phyloP scores from a whole-genome alignment of 208 protist species.

The Trypanosoma congolense region DNA sequence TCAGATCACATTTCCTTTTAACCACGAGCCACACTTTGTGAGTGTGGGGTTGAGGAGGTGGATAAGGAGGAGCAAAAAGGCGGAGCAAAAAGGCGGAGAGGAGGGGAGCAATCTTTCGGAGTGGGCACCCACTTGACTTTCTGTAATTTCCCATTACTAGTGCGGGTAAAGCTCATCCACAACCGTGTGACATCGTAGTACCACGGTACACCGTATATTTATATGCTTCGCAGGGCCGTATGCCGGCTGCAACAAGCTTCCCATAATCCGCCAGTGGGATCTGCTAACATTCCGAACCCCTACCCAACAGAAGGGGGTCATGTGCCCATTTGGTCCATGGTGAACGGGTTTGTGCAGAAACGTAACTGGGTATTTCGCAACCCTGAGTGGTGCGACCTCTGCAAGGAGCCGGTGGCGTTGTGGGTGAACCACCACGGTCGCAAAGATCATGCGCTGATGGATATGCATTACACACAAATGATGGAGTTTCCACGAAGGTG shows the following conservation, averaged over 20 bases:
- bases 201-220: too few relatives aligned
- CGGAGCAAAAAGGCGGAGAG: too few relatives aligned
- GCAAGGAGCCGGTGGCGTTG: slow-evolving; percentile 79
- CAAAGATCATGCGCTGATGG: slow-evolving; percentile 87
- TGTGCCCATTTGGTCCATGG: slow-evolving; percentile 83
- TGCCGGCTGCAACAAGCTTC: slow-evolving; percentile 11
- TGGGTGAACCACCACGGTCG: slow-evolving; percentile 87
- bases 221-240: slow-evolving; percentile 17
- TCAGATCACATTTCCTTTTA: too few relatives aligned
- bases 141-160: too few relatives aligned
- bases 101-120: too few relatives aligned
- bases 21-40: too few relatives aligned
- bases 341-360: slow-evolving; percentile 77
- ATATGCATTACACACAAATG: slow-evolving; percentile 82
- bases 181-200: too few relatives aligned
- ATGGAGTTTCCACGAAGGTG: slow-evolving; percentile 75
- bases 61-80: too few relatives aligned
- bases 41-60: too few relatives aligned
- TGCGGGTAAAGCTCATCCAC: too few relatives aligned
- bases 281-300: slow-evolving; percentile 30
- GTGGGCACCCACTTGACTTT: too few relatives aligned
- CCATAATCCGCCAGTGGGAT: slow-evolving; percentile 25
- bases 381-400: slow-evolving; percentile 86
- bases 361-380: slow-evolving; percentile 83
- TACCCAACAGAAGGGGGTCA: slow-evolving; percentile 79